Evolutionary conservation across 2,329 filamentous ascomycete genomes (phyloP), one percentile per base, ranked within the genome.

Genomic region (Claviceps maximensis): DNA sequence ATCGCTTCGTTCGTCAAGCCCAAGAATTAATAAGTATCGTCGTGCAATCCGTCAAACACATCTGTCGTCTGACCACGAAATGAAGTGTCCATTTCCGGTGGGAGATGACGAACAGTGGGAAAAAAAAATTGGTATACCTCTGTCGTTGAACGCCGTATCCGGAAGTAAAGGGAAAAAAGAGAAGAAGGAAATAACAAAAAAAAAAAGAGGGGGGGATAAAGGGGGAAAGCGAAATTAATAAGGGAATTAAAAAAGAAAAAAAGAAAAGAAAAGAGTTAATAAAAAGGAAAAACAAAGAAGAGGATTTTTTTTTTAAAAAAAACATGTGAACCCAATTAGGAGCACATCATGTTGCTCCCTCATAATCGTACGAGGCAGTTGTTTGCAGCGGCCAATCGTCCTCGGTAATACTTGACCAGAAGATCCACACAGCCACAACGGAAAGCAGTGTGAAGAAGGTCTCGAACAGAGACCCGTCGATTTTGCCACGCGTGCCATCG

Each of bases 381-480:
- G 67, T 69, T 36, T 75, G 72, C 69, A 78, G 77, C 19, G 90
- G 89, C 93, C 93, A 98, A 73, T 96, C 91, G 63, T 98, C 93
- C 71, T 98, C 93, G 17, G 93, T 98, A 62, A 98, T 98, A 72
- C 89, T 96, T 47, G 89, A 95, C 93, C 93, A 98, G 75, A 98
- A 98, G 54, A 87, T 69, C 90, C 93, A 98, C 58, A 96, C 72
- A 70, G 82, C 82, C 19, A 88, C 76, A 4, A 98, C 89, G 0
- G 90, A 78, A 13, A 91, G 72, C 1, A 96, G 75, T 0, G 90
- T 97, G 72, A 98, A 97, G 7, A 97, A 73, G 0, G 90, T 95
- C 68, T 96, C 81, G 68, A 98, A 98, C 1, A 98, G 71, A 6
- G 91, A 82, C 49, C 93, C 93, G 65, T 98, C 91, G 64, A 98